A percentile compares a stretch with the other conserved stretches of the same genome.
phyloP scores from a whole-genome alignment of 805 yeast genomes.

The Lachancea dasiensis region DNA sequence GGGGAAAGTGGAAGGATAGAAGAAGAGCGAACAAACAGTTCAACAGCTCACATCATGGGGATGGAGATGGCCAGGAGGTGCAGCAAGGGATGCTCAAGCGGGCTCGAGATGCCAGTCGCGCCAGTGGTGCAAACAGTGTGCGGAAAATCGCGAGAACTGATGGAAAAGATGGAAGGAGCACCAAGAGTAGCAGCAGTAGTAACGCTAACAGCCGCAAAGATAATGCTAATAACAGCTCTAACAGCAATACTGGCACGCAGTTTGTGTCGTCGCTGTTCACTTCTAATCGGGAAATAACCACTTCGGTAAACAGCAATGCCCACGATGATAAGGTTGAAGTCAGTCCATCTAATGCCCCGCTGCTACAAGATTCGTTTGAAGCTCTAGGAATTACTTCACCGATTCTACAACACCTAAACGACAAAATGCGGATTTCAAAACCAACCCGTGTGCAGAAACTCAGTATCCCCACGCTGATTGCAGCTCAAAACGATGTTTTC shows the following conservation, averaged over 20 bases:
- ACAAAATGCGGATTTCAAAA: slow-evolving; percentile 46
- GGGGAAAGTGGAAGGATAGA: slow-evolving; percentile 82
- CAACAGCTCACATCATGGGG: slow-evolving; percentile 30
- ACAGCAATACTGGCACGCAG: slow-evolving; percentile 31
- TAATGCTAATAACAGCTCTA: neutral
- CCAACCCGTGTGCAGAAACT: slow-evolving; percentile 88
- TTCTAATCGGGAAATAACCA: slow-evolving; percentile 49
- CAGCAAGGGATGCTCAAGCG: neutral
- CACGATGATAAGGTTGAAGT: slow-evolving; percentile 33
- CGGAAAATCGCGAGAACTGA: slow-evolving; percentile 1
- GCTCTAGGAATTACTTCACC: slow-evolving; percentile 62
- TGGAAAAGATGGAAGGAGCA: neutral
- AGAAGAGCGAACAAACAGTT: slow-evolving; percentile 50
- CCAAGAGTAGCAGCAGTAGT: neutral
- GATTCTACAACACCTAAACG: slow-evolving; percentile 49
- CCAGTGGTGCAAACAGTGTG: neutral
- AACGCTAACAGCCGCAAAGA: neutral
- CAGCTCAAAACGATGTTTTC: slow-evolving; percentile 57
- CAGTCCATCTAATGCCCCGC: slow-evolving; percentile 81
- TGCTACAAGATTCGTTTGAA: slow-evolving; percentile 53
- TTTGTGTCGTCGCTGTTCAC: slow-evolving; percentile 84
- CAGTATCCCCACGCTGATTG: slow-evolving; percentile 59
- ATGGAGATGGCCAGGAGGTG: neutral
- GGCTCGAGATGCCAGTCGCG: neutral
- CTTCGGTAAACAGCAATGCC: slow-evolving; percentile 32